Percentiles rank a stretch among this genome's conserved stretches.
Evolutionary conservation across 345 rosid species (phyloP).

Genomic region (Bretschneidera sinensis): DNA sequence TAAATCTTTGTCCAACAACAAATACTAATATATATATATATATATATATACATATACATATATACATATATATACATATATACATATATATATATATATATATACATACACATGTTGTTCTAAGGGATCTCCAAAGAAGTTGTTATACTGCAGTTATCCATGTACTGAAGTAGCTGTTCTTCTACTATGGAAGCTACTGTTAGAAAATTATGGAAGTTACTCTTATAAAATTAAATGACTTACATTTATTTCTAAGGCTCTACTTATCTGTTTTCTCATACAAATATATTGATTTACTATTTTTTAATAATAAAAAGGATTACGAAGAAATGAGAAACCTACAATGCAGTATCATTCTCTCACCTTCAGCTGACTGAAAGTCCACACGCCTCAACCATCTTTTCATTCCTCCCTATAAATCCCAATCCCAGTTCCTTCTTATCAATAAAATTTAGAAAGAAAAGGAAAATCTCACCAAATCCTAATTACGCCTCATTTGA

Average conservation of each 20-base stretch:
- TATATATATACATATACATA: too few species aligned
- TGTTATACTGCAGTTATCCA: too few species aligned
- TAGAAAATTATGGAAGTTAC: too few species aligned
- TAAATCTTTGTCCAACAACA: too few species aligned
- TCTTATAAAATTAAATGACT: too few species aligned
- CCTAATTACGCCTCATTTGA: conserved; percentile 12
- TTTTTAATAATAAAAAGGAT: conserved; percentile 15
- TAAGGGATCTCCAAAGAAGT: too few species aligned
- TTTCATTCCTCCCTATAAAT: conserved; percentile 77
- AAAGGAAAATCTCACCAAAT: conserved; percentile 10
- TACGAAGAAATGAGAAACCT: conserved; percentile 52
- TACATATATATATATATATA: too few species aligned
- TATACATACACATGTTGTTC: too few species aligned
- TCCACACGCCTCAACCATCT: conserved; percentile 84
- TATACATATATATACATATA: too few species aligned
- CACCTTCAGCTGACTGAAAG: conserved; percentile 70
- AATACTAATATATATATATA: too few species aligned
- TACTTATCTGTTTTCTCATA: background rate
- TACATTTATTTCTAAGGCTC: conserved; percentile 1
- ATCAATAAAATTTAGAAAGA: conserved; percentile 28
- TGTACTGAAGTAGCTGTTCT: too few species aligned
- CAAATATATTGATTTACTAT: background rate
- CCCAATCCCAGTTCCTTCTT: conserved; percentile 52
- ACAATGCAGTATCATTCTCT: conserved; percentile 58
- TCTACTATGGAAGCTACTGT: too few species aligned